Base-by-base conservation (phyloP, 108 stramenopile species). In the Skeletonema menzelii region DNA sequence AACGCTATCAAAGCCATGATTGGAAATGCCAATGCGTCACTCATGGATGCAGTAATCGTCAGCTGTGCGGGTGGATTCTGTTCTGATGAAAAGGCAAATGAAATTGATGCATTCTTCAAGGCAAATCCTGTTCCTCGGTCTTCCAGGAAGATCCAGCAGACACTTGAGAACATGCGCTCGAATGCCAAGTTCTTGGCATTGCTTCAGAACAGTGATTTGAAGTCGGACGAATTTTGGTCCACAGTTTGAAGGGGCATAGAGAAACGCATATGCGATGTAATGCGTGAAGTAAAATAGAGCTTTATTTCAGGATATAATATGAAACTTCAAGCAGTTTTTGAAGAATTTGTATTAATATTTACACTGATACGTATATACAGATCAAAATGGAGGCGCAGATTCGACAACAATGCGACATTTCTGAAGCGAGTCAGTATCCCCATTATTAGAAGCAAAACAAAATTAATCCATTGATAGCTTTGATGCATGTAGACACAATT, bases 11-110 rank as follows among this genome's bases (percentile, higher is more conserved):
- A 92, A 59, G 75, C 56, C 15, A 97, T 95, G 95, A 76, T 99
- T 35, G 92, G 88, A 57, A 93, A 85, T 15, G 96, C 95, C 11
- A 88, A 80, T 53, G 72, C 96, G 8, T 87, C 92, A 11, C 75
- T 99, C 17, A 94, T 97, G 94, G 91, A 96, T 72, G 96, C 97
- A 14, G 85, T 82, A 37, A 96, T 99, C 63, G 82, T 90, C 22
- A 90, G 82, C 73, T 95, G 91, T 58, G 81, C 84, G 69, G 92
- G 94, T 15, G 83, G 86, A 2, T 97, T 96, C 83, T 88, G 85
- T 60, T 71, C 84, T 6, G 67, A 75, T 14, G 92, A 84, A 65
- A 94, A 84, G 85, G 97, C 96, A 34, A 86, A 93, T 47, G 98
- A 98, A 71, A 95, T 98, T 56, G 92, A 94, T 59, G 69, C 68